Evolutionary conservation across 2,329 filamentous ascomycete genomes (phyloP).

Genomic region (Lachnellula suecica): DNA sequence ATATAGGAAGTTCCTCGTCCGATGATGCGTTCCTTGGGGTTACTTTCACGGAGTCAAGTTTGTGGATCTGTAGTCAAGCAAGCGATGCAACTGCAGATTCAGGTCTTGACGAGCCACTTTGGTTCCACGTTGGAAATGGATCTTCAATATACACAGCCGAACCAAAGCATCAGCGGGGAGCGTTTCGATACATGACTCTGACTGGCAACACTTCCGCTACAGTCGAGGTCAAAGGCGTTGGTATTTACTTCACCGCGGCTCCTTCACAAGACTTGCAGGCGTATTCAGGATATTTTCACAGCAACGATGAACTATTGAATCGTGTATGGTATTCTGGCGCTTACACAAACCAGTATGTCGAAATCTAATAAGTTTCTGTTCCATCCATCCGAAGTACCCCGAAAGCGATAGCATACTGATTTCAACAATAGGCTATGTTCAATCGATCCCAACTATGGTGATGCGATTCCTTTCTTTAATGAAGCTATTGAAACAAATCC

Average conservation of each 20-base stretch:
- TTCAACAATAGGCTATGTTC: constrained; percentile 29
- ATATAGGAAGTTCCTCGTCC: constrained; percentile 27
- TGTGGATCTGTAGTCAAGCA: constrained; percentile 47
- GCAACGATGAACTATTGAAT: constrained; percentile 34
- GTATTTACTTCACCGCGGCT: constrained; percentile 37
- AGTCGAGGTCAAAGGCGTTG: constrained; percentile 30
- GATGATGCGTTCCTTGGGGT: constrained; percentile 36
- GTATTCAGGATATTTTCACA: constrained; percentile 30
- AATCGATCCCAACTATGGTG: constrained; percentile 27
- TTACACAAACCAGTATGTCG: too few species aligned
- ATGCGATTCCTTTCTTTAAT: constrained; percentile 37
- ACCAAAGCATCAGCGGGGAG: constrained; percentile 43
- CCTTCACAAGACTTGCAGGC: constrained; percentile 37
- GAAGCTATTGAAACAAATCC: constrained; percentile 6
- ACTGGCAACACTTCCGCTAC: constrained; percentile 34
- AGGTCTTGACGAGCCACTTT: constrained; percentile 47
- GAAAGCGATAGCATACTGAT: not conserved
- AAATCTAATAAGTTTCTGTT: constrained; percentile 11
- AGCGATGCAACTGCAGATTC: constrained; percentile 46
- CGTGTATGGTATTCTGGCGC: constrained; percentile 41
- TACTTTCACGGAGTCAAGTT: constrained; percentile 37
- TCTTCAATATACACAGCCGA: constrained; percentile 41
- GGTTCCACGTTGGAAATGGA: constrained; percentile 39
- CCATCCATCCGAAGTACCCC: too few species aligned
- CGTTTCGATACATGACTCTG: constrained; percentile 51